A percentile compares a stretch with the other conserved stretches of the same genome.
Evolutionary conservation across 2,329 filamentous ascomycete species (phyloP).

Genomic region (Ceratocystiopsis brevicomis): DNA sequence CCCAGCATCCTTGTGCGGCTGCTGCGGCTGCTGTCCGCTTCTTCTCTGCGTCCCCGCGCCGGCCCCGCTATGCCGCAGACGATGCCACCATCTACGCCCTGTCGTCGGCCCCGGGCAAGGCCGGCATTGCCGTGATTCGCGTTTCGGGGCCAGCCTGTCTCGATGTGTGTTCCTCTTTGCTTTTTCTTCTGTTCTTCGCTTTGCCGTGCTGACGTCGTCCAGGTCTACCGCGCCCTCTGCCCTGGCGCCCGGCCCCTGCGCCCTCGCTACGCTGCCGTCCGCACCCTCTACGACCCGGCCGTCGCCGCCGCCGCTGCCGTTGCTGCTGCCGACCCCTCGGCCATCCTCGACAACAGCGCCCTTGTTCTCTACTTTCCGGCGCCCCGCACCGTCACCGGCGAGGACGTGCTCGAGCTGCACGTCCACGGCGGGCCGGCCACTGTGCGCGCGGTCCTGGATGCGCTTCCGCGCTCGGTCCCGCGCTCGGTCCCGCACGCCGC

Average conservation of each 20-base stretch:
- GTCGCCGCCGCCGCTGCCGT: too few species aligned
- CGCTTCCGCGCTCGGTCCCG: conserved; percentile 53
- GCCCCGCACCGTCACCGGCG: conserved; percentile 73
- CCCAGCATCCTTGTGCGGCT: too few species aligned
- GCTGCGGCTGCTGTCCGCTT: too few species aligned
- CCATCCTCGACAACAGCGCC: conserved; percentile 56
- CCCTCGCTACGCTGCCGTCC: conserved; percentile 46
- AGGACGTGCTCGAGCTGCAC: conserved; percentile 82
- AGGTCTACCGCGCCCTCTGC: conserved; percentile 34
- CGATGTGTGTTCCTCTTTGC: conserved; percentile 27
- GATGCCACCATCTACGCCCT: conserved; percentile 74
- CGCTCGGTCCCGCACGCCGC: too few species aligned
- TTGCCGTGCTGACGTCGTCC: neutral
- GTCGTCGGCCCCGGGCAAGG: conserved; percentile 68
- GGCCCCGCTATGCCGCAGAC: neutral
- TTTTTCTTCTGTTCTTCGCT: neutral
- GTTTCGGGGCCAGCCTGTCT: conserved; percentile 60
- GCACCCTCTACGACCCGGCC: conserved; percentile 46
- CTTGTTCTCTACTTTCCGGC: conserved; percentile 66
- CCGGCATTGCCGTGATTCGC: conserved; percentile 78
- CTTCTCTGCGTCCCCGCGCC: too few species aligned
- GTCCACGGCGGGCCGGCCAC: conserved; percentile 86
- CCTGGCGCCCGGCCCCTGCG: conserved; percentile 25
- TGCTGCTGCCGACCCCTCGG: conserved; percentile 6
- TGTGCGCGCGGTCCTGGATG: conserved; percentile 65